phyloP scores from a whole-genome alignment of 2,329 filamentous ascomycete genomes.

The Diaporthe vaccinii region DNA sequence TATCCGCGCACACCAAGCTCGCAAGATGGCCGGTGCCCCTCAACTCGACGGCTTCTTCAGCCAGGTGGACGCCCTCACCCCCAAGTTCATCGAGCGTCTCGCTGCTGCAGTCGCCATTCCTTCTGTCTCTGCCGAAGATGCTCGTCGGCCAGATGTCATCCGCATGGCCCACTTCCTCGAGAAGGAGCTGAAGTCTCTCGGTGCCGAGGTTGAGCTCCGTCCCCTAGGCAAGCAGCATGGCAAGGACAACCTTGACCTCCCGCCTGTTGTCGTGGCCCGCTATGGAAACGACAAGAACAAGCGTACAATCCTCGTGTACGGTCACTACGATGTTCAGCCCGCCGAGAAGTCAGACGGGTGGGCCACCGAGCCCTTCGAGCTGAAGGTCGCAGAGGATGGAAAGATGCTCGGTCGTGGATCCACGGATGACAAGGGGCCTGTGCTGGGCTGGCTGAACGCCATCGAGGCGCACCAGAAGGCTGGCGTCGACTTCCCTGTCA shows the following conservation, averaged over 20 bases:
- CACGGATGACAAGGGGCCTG: constrained; percentile 98
- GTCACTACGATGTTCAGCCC: constrained; percentile 98
- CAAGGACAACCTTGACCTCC: constrained; percentile 90
- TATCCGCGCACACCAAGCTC: constrained; percentile 70
- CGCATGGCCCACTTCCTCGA: constrained; percentile 96
- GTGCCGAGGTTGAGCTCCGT: constrained; percentile 88
- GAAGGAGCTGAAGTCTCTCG: constrained; percentile 83
- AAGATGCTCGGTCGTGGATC: constrained; percentile 97
- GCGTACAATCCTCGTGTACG: constrained; percentile 95
- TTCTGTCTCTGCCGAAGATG: constrained; percentile 92
- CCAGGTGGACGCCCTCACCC: constrained; percentile 85
- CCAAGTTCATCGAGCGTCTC: constrained; percentile 89
- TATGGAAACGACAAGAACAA: constrained; percentile 95
- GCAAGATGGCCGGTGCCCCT: constrained; percentile 80
- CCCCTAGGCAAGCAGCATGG: constrained; percentile 92
- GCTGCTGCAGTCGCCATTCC: constrained; percentile 95
- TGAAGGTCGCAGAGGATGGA: constrained; percentile 88
- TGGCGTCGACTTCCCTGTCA: constrained; percentile 94
- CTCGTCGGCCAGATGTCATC: constrained; percentile 90
- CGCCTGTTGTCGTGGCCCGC: constrained; percentile 90
- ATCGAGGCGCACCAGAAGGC: constrained; percentile 98
- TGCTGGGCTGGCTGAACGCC: constrained; percentile 96
- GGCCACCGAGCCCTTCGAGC: constrained; percentile 93
- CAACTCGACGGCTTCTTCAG: constrained; percentile 93
- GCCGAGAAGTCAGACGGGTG: constrained; percentile 94